These are phyloP conservation scores for Colletotrichum sp. DNA, from an alignment of 2,329 filamentous ascomycete species.

Conservation along the genomic window DNA sequence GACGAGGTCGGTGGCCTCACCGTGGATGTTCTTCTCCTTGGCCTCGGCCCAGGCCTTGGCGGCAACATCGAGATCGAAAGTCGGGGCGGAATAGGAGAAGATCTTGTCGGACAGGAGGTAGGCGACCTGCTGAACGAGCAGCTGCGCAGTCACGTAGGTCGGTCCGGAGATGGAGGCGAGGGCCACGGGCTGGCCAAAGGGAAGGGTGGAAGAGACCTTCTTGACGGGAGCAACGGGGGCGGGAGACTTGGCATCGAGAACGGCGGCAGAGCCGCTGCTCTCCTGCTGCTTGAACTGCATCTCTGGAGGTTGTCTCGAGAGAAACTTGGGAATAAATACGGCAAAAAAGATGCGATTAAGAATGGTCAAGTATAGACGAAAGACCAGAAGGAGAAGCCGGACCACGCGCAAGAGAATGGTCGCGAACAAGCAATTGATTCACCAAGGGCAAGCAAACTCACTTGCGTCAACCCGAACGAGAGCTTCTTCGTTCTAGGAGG, in stretches of 20 bases:
- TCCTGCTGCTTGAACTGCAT: constrained; percentile 41
- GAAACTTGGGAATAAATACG: not conserved
- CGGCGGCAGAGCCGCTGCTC: constrained; percentile 36
- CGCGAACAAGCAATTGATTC: not conserved
- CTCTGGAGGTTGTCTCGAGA: not conserved
- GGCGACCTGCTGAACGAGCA: constrained; percentile 93
- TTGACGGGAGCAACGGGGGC: constrained; percentile 37
- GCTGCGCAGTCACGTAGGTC: constrained; percentile 91
- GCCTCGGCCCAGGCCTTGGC: constrained; percentile 77
- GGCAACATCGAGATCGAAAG: constrained; percentile 88
- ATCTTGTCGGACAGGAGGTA: constrained; percentile 96
- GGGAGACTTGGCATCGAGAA: constrained; percentile 33
- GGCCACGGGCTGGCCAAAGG: constrained; percentile 61
- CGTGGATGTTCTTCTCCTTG: constrained; percentile 79
- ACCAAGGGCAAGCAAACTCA: constrained; percentile 7
- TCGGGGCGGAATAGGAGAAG: constrained; percentile 94
- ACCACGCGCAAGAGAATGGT: constrained; percentile 14
- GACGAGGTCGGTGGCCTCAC: constrained; percentile 78
- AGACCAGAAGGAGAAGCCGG: constrained; percentile 2
- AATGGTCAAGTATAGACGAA: constrained; percentile 2
- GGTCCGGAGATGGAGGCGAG: constrained; percentile 76
- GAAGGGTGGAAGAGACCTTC: constrained; percentile 57
- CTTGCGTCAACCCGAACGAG: constrained; percentile 17
- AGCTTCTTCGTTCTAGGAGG: constrained; percentile 10
- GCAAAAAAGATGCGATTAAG: constrained; percentile 11